phyloP scores from a whole-genome alignment of 2,329 filamentous ascomycete species.

The Epichloe baconii region DNA sequence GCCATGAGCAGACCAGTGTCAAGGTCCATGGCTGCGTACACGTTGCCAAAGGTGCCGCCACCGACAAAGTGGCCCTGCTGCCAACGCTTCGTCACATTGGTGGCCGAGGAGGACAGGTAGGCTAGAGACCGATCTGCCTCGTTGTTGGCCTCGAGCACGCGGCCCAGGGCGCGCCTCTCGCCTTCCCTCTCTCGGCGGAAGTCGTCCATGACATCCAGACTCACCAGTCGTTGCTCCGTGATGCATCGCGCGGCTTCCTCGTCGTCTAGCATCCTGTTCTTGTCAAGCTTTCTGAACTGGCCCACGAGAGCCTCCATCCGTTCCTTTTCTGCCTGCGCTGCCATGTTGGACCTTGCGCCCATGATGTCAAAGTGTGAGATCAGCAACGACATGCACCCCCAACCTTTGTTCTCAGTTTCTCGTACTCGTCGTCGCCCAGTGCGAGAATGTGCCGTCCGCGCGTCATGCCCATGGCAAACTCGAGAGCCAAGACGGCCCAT shows the following conservation, averaged over 20 bases:
- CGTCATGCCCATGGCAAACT: conserved; percentile 97
- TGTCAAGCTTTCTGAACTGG: conserved; percentile 65
- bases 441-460: conserved; percentile 85
- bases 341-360: conserved; percentile 84
- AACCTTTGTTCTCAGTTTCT: conserved; percentile 70
- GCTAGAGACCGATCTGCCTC: conserved; percentile 92
- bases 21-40: conserved; percentile 94
- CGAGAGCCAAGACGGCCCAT: conserved; percentile 89
- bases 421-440: conserved; percentile 79
- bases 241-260: conserved; percentile 71
- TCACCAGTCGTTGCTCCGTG: conserved; percentile 59
- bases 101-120: conserved; percentile 84
- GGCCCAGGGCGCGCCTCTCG: conserved; percentile 75
- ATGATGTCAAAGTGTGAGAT: conserved; percentile 99
- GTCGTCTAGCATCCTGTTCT: conserved; percentile 61
- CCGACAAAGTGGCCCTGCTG: conserved; percentile 98
- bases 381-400: conserved; percentile 94
- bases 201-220: conserved; percentile 66
- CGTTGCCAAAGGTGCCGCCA: conserved; percentile 91
- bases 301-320: conserved; percentile 68
- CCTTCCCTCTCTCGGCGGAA: conserved; percentile 65
- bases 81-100: conserved; percentile 92
- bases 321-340: conserved; percentile 87
- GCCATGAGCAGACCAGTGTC: conserved; percentile 96
- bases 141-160: conserved; percentile 86